Conservation (phyloP, 2,329 filamentous ascomycete species). For the Xylaria sp. region DNA sequence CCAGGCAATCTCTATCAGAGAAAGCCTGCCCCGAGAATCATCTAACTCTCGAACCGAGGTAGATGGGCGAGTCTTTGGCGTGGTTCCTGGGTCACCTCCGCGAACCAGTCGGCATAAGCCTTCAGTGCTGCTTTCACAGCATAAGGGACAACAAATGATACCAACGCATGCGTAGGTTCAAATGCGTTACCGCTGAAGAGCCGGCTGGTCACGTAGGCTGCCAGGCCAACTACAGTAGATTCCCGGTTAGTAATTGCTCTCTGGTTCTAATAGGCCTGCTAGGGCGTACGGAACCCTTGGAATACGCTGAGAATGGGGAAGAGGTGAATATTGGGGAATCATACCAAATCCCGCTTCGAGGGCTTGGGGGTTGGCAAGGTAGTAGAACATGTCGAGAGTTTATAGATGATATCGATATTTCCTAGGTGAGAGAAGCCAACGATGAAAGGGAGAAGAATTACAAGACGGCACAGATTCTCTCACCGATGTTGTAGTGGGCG, state of each 20-base stretch:
- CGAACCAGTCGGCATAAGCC: conserved; percentile 18
- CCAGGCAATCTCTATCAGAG: conserved; percentile 18
- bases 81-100: conserved; percentile 16
- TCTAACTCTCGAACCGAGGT: conserved; percentile 3
- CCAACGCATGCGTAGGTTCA: conserved; percentile 20
- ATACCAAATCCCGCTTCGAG: conserved; percentile 21
- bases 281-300: conserved; percentile 19
- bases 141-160: conserved; percentile 23
- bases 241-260: conserved; percentile 20
- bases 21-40: conserved; percentile 16
- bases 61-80: conserved; percentile 14
- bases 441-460: conserved; percentile 23
- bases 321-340: conserved; percentile 23
- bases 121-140: conserved; percentile 18
- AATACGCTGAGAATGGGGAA: conserved; percentile 20
- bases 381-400: conserved; percentile 23
- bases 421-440: conserved; percentile 21
- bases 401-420: conserved; percentile 19
- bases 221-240: conserved; percentile 21
- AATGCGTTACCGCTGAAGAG: conserved; percentile 19
- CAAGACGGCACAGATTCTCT: conserved; percentile 19
- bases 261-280: conserved; percentile 17
- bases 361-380: conserved; percentile 19
- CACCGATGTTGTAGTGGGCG: conserved; percentile 19
- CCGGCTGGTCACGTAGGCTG: conserved; percentile 16